Base-by-base conservation (phyloP, 495 filamentous ascomycete species). In the Parathielavia hyrcaniae region DNA sequence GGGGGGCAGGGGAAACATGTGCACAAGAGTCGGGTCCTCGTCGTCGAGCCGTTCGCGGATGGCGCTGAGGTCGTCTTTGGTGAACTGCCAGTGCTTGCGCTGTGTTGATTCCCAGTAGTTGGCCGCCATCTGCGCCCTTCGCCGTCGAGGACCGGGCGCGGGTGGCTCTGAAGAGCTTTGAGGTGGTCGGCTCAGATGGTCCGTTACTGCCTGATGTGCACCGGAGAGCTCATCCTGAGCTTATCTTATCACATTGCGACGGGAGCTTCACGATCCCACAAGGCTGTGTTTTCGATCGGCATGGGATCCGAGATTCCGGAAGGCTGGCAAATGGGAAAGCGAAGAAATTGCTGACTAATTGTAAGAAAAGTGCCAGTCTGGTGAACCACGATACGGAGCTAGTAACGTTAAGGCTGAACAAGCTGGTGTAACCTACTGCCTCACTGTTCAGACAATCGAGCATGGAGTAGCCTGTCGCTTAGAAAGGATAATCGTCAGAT, bases 51-150 rank as follows among this genome's bases (percentile, higher is more conserved):
- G 75, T 58, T 84, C 79, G 54, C 93, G 84, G 66, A 87, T 80
- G 41, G 86, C 81, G 12, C 83, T 81, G 47, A 98, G 77, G 62
- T 86, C 83, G 62, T 86, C 83, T 62, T 87, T 84, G 41, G 91
- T 83, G 74, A 93, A 97, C 57, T 89, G 85, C 95, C 95, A 98
- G 73, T 88, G 81, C 61, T 81, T 83, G 53, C 86, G 82, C 73
- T 98, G 93, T 16, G 90, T 91, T 50, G 92, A 97, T 55, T 86
- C 87, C 93, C 95, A 98, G 73, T 88, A 98, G 72, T 93, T 97
- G 65, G 92, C 89, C 53, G 93, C 91, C 93, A 98, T 98, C 14
- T 44, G 2, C 23, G 9, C 26, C 44, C 5, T 38, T 19, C 16
- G 41, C 56, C 39, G 32, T 40, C 19, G 22, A 30, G 39, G 48